A percentile compares a stretch with the other conserved stretches of the same genome.
Conservation (phyloP, 2,329 filamentous ascomycete species). For the Xylaria sp. region DNA sequence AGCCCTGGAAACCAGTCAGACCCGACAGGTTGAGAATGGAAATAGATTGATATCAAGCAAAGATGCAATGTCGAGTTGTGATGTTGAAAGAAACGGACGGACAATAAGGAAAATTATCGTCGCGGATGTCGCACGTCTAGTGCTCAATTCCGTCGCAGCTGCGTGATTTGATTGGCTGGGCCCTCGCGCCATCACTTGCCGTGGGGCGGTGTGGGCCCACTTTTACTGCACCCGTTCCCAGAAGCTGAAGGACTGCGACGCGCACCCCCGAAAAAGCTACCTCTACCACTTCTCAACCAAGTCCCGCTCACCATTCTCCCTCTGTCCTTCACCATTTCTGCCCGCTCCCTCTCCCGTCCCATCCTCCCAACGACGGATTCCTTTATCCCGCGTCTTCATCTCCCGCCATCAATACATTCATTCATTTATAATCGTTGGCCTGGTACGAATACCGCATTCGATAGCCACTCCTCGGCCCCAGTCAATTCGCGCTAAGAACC, state of each 20-base stretch:
- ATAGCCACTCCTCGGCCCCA: neutral
- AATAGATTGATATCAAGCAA: conserved; percentile 9
- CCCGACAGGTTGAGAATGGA: neutral
- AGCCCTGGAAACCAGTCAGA: neutral
- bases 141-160: neutral
- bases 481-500: conserved; percentile 7
- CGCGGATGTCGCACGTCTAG: conserved; percentile 23
- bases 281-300: neutral
- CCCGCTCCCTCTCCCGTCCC: conserved; percentile 6
- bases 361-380: neutral
- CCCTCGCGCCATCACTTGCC: conserved; percentile 19
- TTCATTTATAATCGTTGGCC: conserved; percentile 9
- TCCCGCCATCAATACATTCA: conserved; percentile 5
- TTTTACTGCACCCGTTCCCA: conserved; percentile 4
- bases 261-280: conserved; percentile 15
- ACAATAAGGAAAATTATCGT: conserved; percentile 21
- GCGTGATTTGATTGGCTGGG: conserved; percentile 26
- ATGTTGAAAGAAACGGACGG: conserved; percentile 29
- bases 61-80: conserved; percentile 16
- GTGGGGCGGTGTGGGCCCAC: conserved; percentile 25
- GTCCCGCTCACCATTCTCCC: conserved; percentile 8
- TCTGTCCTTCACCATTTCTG: conserved; percentile 13
- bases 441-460: neutral
- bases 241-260: conserved; percentile 17
- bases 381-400: neutral